These are phyloP conservation scores for Vachellia pachyceras DNA, from an alignment of 306 rosid species.

Conservation along the genomic window DNA sequence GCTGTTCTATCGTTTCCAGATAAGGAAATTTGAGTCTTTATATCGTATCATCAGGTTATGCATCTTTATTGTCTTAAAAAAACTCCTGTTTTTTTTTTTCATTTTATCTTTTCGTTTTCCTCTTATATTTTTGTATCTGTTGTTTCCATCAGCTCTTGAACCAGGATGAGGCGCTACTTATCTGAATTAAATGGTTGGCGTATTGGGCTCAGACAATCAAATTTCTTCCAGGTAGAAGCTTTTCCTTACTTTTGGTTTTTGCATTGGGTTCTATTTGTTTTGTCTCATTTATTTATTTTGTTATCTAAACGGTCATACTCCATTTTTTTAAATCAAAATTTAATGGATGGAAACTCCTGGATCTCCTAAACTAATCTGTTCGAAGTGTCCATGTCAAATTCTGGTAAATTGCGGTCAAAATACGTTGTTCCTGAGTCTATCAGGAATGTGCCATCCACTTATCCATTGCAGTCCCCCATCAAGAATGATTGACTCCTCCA, in stretches of 20 bases:
- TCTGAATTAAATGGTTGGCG: slow-evolving; percentile 35
- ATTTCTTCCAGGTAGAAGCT: slow-evolving; percentile 41
- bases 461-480: too few species aligned
- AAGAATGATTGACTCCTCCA: not conserved
- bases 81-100: not conserved
- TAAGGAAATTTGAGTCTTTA: not conserved
- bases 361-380: not conserved
- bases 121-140: not conserved
- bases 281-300: not conserved
- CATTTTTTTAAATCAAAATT: not conserved
- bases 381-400: not conserved
- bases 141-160: not conserved
- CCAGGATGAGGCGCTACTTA: slow-evolving; percentile 41
- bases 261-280: not conserved
- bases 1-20: not conserved
- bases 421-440: not conserved
- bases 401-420: slow-evolving; percentile 1
- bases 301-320: not conserved
- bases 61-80: not conserved
- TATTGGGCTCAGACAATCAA: slow-evolving; percentile 37
- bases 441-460: too few species aligned
- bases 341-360: not conserved
- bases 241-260: not conserved
- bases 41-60: not conserved
- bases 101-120: not conserved